Base-by-base conservation (phyloP, 2,329 filamentous ascomycete genomes). In the Cladorrhinum sp. region DNA sequence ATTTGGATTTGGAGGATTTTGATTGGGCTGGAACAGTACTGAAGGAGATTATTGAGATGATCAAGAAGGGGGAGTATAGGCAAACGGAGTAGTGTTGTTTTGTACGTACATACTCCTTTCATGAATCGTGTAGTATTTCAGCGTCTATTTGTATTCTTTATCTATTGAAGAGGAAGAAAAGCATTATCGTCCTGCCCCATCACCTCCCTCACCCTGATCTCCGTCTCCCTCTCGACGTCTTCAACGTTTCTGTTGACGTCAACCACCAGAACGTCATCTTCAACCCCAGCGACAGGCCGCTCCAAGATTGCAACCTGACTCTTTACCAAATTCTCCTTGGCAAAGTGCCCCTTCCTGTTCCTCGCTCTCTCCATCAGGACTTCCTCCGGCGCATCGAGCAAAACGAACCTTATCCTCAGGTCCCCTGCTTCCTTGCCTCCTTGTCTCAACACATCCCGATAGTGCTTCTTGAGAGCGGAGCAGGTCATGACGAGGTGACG, bases 1-100 rank as follows among this genome's bases (percentile, higher is more conserved):
- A 95, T 71, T 75, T 97, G n/a, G 91, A 91, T 24, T 72, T 88
- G 65, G 79, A 80, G 12, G 92, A 97, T 73, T 96, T 95, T 70
- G 84, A 88, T 71, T 90, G 84, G 83, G 81, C 82, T 3, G 90
- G 81, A 0, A 70, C 78, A 55, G 76, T 82, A 8, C 72, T 95
- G 68, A 82, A 83, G 70, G 73, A 77, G 38, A 50, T 84, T 13
- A 76, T 74, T 59, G 70, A 73, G 55, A 72, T 79, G 60, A 76
- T 79, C 5, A 71, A 66, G 2, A 75, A 52, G 50, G 64, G 65
- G 16, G 64, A 65, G 51, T 65, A 66, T 32, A 64, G 64, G 56
- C 12, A 59, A 32, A 32, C 13, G 13, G 29, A 22, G n/a, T 45
- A 18, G 16, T 22, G 8, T 45, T 18, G 18, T 16, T 45, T 18